Evolutionary conservation across 768 basidiomycete genomes (phyloP).

Genomic region (Amanita inopinata): DNA sequence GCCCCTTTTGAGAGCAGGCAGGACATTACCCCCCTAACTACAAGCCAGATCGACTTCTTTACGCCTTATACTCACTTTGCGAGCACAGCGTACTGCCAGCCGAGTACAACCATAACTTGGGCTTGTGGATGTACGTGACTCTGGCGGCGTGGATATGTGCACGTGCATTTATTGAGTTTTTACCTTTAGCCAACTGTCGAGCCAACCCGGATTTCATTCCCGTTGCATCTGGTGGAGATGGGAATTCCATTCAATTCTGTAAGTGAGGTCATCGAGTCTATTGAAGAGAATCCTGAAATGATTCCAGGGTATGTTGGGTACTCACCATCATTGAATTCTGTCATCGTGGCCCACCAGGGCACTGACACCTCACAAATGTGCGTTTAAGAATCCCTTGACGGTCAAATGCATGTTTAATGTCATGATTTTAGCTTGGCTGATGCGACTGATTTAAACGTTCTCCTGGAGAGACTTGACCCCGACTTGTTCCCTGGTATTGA

Average conservation of each 20-base stretch:
- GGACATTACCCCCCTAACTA: constrained; percentile 26
- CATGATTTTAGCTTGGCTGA: constrained; percentile 22
- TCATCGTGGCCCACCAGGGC: constrained; percentile 36
- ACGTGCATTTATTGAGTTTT: too few relatives aligned
- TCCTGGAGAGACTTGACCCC: constrained; percentile 23
- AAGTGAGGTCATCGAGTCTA: neutral
- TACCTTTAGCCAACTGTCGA: constrained; percentile 32
- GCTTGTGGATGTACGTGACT: constrained; percentile 35
- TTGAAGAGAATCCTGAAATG: neutral
- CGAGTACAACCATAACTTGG: constrained; percentile 35
- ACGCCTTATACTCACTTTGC: constrained; percentile 41
- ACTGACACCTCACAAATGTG: constrained; percentile 29
- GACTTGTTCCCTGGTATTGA: constrained; percentile 37
- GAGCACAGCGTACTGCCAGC: constrained; percentile 40
- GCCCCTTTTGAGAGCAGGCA: neutral
- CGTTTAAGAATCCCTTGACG: constrained; percentile 1
- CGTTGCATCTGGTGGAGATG: constrained; percentile 37
- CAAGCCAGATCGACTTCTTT: constrained; percentile 32
- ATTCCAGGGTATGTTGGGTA: constrained; percentile 20
- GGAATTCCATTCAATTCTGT: constrained; percentile 29
- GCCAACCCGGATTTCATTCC: constrained; percentile 33
- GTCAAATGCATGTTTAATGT: neutral
- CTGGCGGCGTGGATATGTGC: too few relatives aligned
- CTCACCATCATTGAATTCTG: constrained; percentile 22
- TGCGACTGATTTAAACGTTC: constrained; percentile 27